Percentiles rank a stretch among this genome's conserved stretches.
phyloP scores from a whole-genome alignment of 305 asterid genomes.

The Solanum chacoense region DNA sequence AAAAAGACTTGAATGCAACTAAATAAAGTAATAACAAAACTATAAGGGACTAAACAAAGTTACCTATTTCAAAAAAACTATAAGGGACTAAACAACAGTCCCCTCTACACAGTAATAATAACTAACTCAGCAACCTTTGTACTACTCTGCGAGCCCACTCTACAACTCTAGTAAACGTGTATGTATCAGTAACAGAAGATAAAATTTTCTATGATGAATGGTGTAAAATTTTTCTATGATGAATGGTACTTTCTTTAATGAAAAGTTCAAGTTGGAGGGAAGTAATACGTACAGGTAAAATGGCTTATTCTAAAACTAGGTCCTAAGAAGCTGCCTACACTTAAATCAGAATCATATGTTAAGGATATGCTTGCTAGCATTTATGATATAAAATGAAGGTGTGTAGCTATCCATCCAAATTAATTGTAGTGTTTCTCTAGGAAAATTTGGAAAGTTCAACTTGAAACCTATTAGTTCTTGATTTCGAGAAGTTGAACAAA shows the following conservation, averaged over 20 bases:
- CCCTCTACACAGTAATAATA: background rate
- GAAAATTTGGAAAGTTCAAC: background rate
- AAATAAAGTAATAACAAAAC: too few relatives aligned
- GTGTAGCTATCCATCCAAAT: background rate
- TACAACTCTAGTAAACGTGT: background rate
- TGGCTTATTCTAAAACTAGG: background rate
- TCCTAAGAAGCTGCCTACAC: background rate
- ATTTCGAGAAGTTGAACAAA: background rate
- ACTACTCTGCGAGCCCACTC: background rate
- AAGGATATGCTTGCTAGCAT: background rate
- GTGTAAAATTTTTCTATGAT: background rate
- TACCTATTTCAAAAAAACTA: too few relatives aligned
- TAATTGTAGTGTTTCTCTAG: background rate
- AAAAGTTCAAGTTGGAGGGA: background rate
- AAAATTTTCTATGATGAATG: background rate
- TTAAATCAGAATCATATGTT: background rate
- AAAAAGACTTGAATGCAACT: background rate
- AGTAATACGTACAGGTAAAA: background rate
- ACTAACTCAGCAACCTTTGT: background rate
- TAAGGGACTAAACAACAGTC: background rate
- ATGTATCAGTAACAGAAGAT: background rate
- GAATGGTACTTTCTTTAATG: background rate
- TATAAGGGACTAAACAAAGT: too few relatives aligned
- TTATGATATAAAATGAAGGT: background rate
- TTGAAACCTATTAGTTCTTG: background rate